Conservation (phyloP, 441 rosid species). For the Erodium moschatum region DNA sequence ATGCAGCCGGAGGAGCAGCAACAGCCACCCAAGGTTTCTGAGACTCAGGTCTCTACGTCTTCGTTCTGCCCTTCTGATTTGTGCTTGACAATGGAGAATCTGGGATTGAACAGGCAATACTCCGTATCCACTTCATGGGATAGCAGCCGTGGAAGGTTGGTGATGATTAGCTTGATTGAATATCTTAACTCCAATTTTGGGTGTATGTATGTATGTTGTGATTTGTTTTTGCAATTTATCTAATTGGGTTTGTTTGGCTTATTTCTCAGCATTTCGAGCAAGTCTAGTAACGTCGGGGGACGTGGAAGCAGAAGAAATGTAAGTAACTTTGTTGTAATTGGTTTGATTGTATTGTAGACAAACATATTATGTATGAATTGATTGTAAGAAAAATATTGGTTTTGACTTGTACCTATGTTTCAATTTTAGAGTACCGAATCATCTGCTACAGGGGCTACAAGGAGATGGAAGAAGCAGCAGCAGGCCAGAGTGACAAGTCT, state of each 20-base stretch:
- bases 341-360: background rate
- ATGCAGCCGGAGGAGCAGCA: background rate
- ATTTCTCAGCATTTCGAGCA: slow-evolving; percentile 43
- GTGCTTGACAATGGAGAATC: slow-evolving; percentile 56
- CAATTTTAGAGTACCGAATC: slow-evolving; percentile 63
- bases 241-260: background rate
- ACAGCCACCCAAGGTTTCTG: too few species aligned
- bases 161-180: slow-evolving; percentile 13
- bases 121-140: slow-evolving; percentile 70
- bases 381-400: too few species aligned
- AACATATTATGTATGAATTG: background rate
- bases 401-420: slow-evolving; percentile 15
- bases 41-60: background rate
- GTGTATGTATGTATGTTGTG: background rate
- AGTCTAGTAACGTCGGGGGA: slow-evolving; percentile 50
- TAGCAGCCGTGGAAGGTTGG: slow-evolving; percentile 67
- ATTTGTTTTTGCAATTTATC: slow-evolving; percentile 5
- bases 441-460: slow-evolving; percentile 48
- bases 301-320: slow-evolving; percentile 75
- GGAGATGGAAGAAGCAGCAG: slow-evolving; percentile 60
- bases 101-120: slow-evolving; percentile 53
- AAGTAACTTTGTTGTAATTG: slow-evolving; percentile 17
- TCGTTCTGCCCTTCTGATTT: slow-evolving; percentile 46
- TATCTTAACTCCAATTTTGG: slow-evolving; percentile 1
- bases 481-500: slow-evolving; percentile 49